Evolutionary conservation across 1,284 basidiomycete genomes (phyloP).

Genomic region (Phylloporus sp.): DNA sequence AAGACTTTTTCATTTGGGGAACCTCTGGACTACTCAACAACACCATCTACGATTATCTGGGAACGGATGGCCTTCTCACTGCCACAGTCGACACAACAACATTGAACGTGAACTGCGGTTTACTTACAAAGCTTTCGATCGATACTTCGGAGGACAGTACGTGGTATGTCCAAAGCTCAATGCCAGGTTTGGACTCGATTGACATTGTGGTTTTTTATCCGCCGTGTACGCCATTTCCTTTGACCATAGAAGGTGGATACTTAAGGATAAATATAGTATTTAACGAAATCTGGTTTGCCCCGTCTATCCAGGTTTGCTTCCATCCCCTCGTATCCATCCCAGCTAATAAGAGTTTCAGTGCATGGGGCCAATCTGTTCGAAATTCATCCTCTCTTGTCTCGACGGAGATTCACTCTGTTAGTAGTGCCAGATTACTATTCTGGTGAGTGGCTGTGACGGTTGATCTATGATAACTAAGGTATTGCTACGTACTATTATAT

Average conservation of each 20-base stretch:
- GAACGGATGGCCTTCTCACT: not conserved
- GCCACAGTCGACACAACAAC: slow-evolving; percentile 3
- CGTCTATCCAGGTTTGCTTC: too few relatives aligned
- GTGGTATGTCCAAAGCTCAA: too few relatives aligned
- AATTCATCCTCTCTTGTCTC: not conserved
- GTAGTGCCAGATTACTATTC: not conserved
- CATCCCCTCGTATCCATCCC: too few relatives aligned
- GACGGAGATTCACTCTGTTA: not conserved
- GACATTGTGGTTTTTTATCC: too few relatives aligned
- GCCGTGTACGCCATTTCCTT: too few relatives aligned
- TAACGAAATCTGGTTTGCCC: too few relatives aligned
- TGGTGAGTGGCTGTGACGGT: not conserved
- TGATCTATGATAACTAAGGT: not conserved
- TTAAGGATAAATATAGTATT: too few relatives aligned
- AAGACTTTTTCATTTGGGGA: not conserved
- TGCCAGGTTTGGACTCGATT: too few relatives aligned
- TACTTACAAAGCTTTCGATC: slow-evolving; percentile 2
- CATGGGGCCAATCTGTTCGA: not conserved
- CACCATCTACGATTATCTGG: not conserved
- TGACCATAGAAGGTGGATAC: too few relatives aligned
- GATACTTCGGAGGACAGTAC: not conserved
- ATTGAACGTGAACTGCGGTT: not conserved
- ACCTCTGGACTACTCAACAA: not conserved
- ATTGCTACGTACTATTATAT: too few relatives aligned
- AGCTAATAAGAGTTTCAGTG: too few relatives aligned